Conservation (phyloP, 2,329 filamentous ascomycete species). For the Nothopassalora personata region DNA sequence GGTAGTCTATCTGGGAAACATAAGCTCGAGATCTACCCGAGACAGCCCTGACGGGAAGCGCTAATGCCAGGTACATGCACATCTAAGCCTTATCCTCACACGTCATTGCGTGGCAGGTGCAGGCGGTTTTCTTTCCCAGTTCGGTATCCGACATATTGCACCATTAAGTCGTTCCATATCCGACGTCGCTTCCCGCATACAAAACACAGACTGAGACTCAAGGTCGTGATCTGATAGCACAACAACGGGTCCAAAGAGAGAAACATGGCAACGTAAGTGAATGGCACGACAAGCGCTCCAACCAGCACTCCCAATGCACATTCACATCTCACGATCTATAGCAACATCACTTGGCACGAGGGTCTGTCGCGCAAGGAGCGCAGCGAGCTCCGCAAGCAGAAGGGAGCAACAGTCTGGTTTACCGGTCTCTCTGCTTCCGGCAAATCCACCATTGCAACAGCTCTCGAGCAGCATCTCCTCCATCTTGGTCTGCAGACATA, state of each 20-base stretch:
- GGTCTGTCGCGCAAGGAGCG: conserved; percentile 75
- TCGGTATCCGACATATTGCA: not conserved
- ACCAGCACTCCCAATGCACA: conserved; percentile 2
- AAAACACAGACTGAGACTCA: not conserved
- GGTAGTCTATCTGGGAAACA: too few species aligned
- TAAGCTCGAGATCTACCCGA: too few species aligned
- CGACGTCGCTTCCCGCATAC: not conserved
- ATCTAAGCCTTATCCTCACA: too few species aligned
- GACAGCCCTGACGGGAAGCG: too few species aligned
- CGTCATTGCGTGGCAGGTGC: too few species aligned
- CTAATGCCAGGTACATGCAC: too few species aligned
- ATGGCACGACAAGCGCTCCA: conserved; percentile 5
- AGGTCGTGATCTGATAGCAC: not conserved
- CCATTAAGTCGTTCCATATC: not conserved
- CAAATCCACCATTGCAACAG: conserved; percentile 94
- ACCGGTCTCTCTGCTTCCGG: conserved; percentile 93
- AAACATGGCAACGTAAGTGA: conserved; percentile 23
- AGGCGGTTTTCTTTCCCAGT: too few species aligned
- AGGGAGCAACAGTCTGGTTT: conserved; percentile 94
- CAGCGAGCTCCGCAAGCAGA: conserved; percentile 69
- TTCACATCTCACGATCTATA: conserved; percentile 34
- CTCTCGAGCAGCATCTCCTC: conserved; percentile 93
- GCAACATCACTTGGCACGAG: conserved; percentile 87
- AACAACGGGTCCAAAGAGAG: not conserved
- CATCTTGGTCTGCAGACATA: conserved; percentile 79